Percentiles rank a stretch among this genome's conserved stretches.
phyloP scores from a whole-genome alignment of 768 basidiomycete species.

The Tremella fuciformis region DNA sequence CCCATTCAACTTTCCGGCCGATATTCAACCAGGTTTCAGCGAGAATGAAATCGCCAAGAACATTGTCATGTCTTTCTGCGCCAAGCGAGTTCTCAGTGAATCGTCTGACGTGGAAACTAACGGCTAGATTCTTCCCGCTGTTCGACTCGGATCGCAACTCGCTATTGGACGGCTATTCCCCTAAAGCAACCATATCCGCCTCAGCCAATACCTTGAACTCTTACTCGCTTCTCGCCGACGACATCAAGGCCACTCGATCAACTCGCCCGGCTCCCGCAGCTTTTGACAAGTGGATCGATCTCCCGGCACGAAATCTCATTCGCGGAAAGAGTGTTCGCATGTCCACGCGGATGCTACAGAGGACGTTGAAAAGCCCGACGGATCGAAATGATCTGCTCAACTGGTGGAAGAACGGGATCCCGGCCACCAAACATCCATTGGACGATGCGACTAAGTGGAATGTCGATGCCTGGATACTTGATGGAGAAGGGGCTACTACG shows the following conservation, averaged over 20 bases:
- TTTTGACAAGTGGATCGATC: slow-evolving; percentile 28
- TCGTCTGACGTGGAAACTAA: not conserved
- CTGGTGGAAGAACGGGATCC: slow-evolving; percentile 62
- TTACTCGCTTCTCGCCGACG: slow-evolving; percentile 52
- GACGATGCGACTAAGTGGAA: slow-evolving; percentile 75
- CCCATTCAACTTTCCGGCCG: slow-evolving; percentile 71
- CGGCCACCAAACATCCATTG: slow-evolving; percentile 79
- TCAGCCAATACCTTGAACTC: slow-evolving; percentile 78
- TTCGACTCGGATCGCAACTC: slow-evolving; percentile 73
- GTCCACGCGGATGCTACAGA: not conserved
- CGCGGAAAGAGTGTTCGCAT: slow-evolving; percentile 38
- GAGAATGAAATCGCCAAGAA: slow-evolving; percentile 68
- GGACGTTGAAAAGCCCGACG: slow-evolving; percentile 68
- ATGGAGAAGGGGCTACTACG: slow-evolving; percentile 48
- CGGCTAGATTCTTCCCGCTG: slow-evolving; percentile 70
- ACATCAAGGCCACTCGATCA: slow-evolving; percentile 59
- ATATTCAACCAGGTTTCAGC: slow-evolving; percentile 45
- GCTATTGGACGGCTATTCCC: slow-evolving; percentile 72
- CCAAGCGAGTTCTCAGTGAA: slow-evolving; percentile 43
- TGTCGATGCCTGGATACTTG: slow-evolving; percentile 75
- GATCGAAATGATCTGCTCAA: slow-evolving; percentile 60
- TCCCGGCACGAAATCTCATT: slow-evolving; percentile 38
- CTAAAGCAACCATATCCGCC: slow-evolving; percentile 85
- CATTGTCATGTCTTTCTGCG: slow-evolving; percentile 72
- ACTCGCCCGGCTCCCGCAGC: slow-evolving; percentile 36